Base-by-base conservation (phyloP, 495 filamentous ascomycete species). In the Talaromyces borbonicus region DNA sequence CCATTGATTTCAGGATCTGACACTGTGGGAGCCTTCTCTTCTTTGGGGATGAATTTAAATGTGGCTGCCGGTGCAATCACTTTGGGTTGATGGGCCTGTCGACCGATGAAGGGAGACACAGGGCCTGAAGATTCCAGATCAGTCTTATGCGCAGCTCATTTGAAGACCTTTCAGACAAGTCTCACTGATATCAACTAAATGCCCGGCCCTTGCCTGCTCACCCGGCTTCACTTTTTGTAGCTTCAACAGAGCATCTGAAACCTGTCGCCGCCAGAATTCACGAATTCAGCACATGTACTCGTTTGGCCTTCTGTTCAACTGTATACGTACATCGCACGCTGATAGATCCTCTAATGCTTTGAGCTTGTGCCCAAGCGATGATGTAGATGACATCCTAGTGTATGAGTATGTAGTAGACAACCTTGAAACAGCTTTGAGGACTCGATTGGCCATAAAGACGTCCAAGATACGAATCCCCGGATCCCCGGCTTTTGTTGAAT, bases 231-330 rank as follows among this genome's bases (percentile, higher is more conserved):
- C 62, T 18, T 75, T 71, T 39, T 79, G 72, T 19, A 84, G 62
- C 49, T 76, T 78, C 24, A 80, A 62, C 0, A 84, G 67, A 2
- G 77, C 79, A 53, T 84, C 80, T 32, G 79, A 80, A 46, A 84
- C 66, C 68, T 81, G 38, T n/a, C n/a, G n/a, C n/a, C n/a, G n/a
- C n/a, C n/a, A n/a, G n/a, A 3, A 19, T 9, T 11, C 11, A 18
- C 1, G 33, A 22, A 18, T 38, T 30, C n/a, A n/a, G n/a, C n/a
- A n/a, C n/a, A n/a, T n/a, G n/a, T n/a, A n/a, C n/a, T n/a, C n/a
- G n/a, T n/a, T n/a, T n/a, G n/a, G n/a, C n/a, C n/a, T n/a, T n/a
- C n/a, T n/a, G n/a, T n/a, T n/a, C n/a, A n/a, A n/a, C n/a, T n/a
- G n/a, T n/a, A 16, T 7, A 50, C 61, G 33, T 57, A 73, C 72